These are phyloP conservation scores for Planoprotostelium fungivorum DNA, from an alignment of 78 protist genomes.

Conservation along the genomic window DNA sequence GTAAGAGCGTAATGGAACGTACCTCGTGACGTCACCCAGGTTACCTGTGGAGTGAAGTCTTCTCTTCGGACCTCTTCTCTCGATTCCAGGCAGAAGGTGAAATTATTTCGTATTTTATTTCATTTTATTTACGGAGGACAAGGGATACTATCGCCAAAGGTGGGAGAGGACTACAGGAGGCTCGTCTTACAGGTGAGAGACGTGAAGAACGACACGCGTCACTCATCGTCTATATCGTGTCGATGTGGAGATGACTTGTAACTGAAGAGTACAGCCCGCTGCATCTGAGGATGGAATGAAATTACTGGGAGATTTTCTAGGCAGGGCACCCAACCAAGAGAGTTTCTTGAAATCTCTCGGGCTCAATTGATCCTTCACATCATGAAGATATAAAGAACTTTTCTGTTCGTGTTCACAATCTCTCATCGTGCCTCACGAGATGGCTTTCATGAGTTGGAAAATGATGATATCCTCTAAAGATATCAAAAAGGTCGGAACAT, in stretches of 20 bases:
- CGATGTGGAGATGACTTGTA: too few species aligned
- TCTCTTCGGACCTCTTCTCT: slow-evolving; percentile 46
- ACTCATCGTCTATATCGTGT: too few species aligned
- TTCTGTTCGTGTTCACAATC: too few species aligned
- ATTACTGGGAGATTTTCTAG: neutral
- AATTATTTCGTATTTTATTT: neutral
- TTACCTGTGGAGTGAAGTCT: slow-evolving; percentile 66
- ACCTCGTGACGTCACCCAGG: neutral
- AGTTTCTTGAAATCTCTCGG: neutral
- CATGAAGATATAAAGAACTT: too few species aligned
- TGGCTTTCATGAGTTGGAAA: too few species aligned
- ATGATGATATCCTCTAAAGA: too few species aligned
- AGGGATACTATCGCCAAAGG: neutral
- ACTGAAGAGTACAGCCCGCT: too few species aligned
- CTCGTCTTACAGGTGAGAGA: neutral
- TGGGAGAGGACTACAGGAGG: neutral
- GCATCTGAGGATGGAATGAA: neutral
- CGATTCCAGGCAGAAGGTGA: slow-evolving; percentile 40
- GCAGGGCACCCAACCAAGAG: neutral
- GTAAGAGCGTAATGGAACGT: neutral
- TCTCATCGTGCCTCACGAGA: too few species aligned
- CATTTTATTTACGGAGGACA: too few species aligned
- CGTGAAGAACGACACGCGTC: neutral
- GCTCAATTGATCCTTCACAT: too few species aligned
- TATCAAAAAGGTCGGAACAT: too few species aligned